A percentile compares a stretch with the other conserved stretches of the same genome.
Evolutionary conservation across 805 yeast species (phyloP).

Genomic region (Candida vartiovaarae): DNA sequence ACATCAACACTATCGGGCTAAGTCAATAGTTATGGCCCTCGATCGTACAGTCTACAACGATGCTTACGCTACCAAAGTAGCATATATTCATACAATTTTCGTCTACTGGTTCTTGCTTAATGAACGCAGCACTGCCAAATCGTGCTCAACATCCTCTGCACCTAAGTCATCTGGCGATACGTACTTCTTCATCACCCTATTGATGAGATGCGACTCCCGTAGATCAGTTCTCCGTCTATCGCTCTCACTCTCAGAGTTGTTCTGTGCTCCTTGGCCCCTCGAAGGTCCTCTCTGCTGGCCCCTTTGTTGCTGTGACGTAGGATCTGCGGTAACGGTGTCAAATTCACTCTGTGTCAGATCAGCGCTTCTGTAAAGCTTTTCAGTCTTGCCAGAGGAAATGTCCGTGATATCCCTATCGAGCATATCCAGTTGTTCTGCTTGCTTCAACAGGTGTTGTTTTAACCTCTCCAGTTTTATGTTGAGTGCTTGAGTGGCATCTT

Average conservation of each 20-base stretch:
- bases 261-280: neutral
- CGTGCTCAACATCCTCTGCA: constrained; percentile 23
- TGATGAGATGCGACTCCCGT: constrained; percentile 12
- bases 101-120: neutral
- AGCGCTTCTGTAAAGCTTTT: constrained; percentile 22
- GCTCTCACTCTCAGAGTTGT: constrained; percentile 4
- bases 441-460: constrained; percentile 27
- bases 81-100: too few species aligned
- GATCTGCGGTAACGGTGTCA: constrained; percentile 5
- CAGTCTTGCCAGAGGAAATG: constrained; percentile 24
- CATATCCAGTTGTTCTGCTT: constrained; percentile 19
- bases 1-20: too few species aligned
- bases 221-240: constrained; percentile 2
- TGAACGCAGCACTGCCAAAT: constrained; percentile 14
- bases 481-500: constrained; percentile 21
- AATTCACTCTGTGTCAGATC: constrained; percentile 27
- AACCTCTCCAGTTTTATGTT: constrained; percentile 25
- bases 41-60: too few species aligned
- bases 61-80: too few species aligned
- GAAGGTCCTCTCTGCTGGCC: neutral
- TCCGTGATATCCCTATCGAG: constrained; percentile 24
- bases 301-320: neutral
- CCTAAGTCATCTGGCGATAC: constrained; percentile 23
- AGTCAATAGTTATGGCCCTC: too few species aligned
- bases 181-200: constrained; percentile 23